Evolutionary conservation across 495 filamentous ascomycete genomes (phyloP).

Genomic region (Pyrenula massariospora): DNA sequence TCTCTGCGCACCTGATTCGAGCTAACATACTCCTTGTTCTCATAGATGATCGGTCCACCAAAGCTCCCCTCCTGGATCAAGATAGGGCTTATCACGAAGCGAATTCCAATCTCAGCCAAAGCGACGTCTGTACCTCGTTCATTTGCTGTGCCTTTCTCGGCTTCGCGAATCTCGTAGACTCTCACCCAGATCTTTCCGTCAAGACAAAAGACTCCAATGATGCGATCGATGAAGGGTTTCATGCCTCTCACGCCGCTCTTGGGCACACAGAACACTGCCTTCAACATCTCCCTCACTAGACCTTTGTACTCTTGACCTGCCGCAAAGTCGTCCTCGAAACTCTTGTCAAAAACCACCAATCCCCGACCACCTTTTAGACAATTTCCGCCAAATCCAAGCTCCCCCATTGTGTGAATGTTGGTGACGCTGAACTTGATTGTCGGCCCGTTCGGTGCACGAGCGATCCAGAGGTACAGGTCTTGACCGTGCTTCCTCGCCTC

Average conservation of each 20-base stretch:
- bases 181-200: slow-evolving; percentile 96
- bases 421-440: slow-evolving; percentile 61
- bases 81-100: slow-evolving; percentile 92
- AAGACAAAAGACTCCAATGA: slow-evolving; percentile 83
- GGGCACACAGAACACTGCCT: slow-evolving; percentile 89
- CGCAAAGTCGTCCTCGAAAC: slow-evolving; percentile 56
- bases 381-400: slow-evolving; percentile 94
- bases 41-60: slow-evolving; percentile 92
- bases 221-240: slow-evolving; percentile 93
- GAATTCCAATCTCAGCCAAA: slow-evolving; percentile 86
- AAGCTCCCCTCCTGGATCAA: slow-evolving; percentile 93
- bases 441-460: slow-evolving; percentile 89
- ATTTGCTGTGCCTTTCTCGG: slow-evolving; percentile 43
- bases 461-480: slow-evolving; percentile 89
- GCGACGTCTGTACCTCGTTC: slow-evolving; percentile 56
- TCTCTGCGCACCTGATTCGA: slow-evolving; percentile 90
- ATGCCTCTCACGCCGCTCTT: slow-evolving; percentile 66
- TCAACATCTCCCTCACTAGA: slow-evolving; percentile 58
- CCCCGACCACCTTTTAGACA: slow-evolving; percentile 92
- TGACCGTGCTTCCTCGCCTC: slow-evolving; percentile 83
- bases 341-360: slow-evolving; percentile 81
- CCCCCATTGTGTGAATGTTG: slow-evolving; percentile 85
- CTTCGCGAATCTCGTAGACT: slow-evolving; percentile 85
- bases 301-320: slow-evolving; percentile 32
- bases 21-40: slow-evolving; percentile 96